A percentile compares a stretch with the other conserved stretches of the same genome.
Evolutionary conservation across 108 stramenopile genomes (phyloP).

Genomic region (Cylindrotheca fusiformis): DNA sequence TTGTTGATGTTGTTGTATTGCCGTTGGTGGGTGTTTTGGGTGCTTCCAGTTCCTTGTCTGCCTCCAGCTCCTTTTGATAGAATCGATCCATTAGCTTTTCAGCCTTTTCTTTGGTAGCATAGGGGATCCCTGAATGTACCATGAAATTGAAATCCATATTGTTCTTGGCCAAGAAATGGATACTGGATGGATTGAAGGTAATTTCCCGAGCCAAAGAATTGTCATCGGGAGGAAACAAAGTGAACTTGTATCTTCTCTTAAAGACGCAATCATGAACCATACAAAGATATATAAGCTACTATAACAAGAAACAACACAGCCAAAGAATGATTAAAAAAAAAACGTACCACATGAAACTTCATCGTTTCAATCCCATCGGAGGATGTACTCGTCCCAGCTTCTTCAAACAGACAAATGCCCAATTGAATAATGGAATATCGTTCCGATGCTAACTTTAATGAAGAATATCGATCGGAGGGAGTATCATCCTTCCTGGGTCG

Average conservation of each 20-base stretch:
- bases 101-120: constrained; percentile 37
- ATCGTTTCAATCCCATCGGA: background rate
- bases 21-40: background rate
- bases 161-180: constrained; percentile 65
- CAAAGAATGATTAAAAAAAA: background rate
- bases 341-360: constrained; percentile 13
- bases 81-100: constrained; percentile 30
- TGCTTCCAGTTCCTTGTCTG: background rate
- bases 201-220: constrained; percentile 39
- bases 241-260: constrained; percentile 67
- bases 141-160: constrained; percentile 68
- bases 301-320: background rate
- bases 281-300: no score
- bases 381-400: background rate
- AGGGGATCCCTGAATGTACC: constrained; percentile 64
- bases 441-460: constrained; percentile 56
- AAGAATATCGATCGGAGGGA: constrained; percentile 49
- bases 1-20: no score
- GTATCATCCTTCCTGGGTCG: constrained; percentile 56
- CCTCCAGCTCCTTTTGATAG: constrained; percentile 10
- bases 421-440: constrained; percentile 75
- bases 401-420: constrained; percentile 72
- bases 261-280: no score
- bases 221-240: constrained; percentile 59
- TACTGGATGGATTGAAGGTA: constrained; percentile 56